Conservation (phyloP, 768 basidiomycete genomes). For the Hortiboletus campestris region DNA sequence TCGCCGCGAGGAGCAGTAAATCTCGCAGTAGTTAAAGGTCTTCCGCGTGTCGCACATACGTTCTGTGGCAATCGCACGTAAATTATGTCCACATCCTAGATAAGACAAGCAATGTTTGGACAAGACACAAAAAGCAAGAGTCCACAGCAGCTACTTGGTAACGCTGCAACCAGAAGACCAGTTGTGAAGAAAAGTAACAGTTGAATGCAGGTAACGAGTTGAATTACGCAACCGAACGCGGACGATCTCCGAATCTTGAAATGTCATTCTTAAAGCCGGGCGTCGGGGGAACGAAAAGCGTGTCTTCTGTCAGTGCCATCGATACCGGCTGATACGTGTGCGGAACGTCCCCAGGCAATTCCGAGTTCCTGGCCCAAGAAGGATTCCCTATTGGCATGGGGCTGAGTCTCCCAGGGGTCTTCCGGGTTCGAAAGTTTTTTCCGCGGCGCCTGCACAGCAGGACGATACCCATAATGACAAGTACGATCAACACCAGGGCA, state of each 20-base stretch:
- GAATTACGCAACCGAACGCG: slow-evolving; percentile 41
- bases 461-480: slow-evolving; percentile 52
- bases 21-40: slow-evolving; percentile 21
- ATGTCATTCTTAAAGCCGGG: slow-evolving; percentile 50
- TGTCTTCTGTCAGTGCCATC: slow-evolving; percentile 44
- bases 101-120: slow-evolving; percentile 2
- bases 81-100: slow-evolving; percentile 9
- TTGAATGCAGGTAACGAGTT: not conserved
- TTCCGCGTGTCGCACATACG: not conserved
- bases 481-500: slow-evolving; percentile 61
- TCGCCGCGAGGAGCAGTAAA: slow-evolving; percentile 29
- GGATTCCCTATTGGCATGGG: slow-evolving; percentile 56
- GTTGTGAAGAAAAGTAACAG: not conserved
- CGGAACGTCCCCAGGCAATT: slow-evolving; percentile 37
- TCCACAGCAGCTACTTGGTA: not conserved
- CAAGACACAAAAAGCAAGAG: not conserved
- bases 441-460: slow-evolving; percentile 51
- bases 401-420: slow-evolving; percentile 45
- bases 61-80: not conserved
- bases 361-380: slow-evolving; percentile 31
- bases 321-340: slow-evolving; percentile 76
- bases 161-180: slow-evolving; percentile 5
- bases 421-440: slow-evolving; percentile 35
- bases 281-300: slow-evolving; percentile 51
- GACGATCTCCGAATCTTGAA: slow-evolving; percentile 35